These are phyloP conservation scores for Pestalotiopsis sp. DNA, from an alignment of 2,329 filamentous ascomycete genomes.

Conservation along the genomic window DNA sequence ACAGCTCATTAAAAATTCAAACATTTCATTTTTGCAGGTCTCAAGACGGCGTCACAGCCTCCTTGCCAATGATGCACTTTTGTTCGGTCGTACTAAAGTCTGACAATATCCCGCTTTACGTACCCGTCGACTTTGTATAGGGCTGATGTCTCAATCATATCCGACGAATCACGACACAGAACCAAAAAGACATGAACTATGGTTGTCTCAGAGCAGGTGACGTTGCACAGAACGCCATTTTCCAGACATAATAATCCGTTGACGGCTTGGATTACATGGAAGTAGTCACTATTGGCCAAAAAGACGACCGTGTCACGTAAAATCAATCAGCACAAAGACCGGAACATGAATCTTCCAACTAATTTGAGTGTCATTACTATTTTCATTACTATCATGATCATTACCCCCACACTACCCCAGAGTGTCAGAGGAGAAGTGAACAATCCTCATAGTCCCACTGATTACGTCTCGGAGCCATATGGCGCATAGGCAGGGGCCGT, in stretches of 20 bases:
- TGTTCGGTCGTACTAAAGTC: not conserved
- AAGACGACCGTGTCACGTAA: not conserved
- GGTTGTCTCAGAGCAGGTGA: not conserved
- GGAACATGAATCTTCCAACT: not conserved
- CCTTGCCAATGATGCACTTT: not conserved
- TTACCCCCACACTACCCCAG: not conserved
- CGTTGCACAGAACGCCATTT: not conserved
- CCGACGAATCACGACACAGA: not conserved
- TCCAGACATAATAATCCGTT: too few relatives aligned
- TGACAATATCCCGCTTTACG: not conserved
- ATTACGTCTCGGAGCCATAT: not conserved
- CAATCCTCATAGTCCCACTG: not conserved
- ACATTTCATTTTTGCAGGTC: not conserved
- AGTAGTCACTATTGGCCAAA: too few relatives aligned
- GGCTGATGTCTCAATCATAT: not conserved
- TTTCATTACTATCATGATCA: not conserved
- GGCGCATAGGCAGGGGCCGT: not conserved
- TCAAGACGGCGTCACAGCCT: not conserved
- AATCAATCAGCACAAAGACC: not conserved
- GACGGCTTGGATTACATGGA: too few relatives aligned
- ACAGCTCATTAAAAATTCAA: too few relatives aligned
- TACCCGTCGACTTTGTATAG: not conserved
- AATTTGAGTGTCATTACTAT: not conserved
- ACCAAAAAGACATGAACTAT: not conserved
- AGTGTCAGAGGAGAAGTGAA: not conserved